These are phyloP conservation scores for Russula earlei DNA, from an alignment of 768 basidiomycete species.

Conservation along the genomic window DNA sequence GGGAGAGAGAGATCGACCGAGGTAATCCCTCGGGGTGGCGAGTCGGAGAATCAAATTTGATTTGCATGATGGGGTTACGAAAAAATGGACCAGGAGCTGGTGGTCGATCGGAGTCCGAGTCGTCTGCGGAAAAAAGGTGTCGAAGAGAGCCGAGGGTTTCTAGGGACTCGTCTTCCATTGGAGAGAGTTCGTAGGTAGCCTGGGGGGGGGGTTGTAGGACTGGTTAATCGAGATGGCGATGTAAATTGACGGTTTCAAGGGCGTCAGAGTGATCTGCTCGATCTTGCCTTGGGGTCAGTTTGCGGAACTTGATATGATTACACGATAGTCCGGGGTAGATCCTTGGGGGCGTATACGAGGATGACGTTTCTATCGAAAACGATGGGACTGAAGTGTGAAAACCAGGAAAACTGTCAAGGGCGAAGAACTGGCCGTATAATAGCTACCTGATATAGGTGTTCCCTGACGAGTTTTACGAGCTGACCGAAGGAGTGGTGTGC, in stretches of 20 bases:
- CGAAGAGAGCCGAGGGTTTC: constrained; percentile 51
- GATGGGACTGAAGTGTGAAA: too few species aligned
- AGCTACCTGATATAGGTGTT: too few species aligned
- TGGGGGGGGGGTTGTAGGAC: too few species aligned
- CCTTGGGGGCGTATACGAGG: too few species aligned
- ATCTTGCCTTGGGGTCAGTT: background rate
- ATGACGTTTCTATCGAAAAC: too few species aligned
- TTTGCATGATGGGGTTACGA: constrained; percentile 36
- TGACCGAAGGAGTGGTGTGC: background rate
- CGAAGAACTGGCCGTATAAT: too few species aligned
- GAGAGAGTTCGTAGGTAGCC: constrained; percentile 24
- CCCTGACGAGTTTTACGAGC: background rate
- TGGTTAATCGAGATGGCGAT: too few species aligned
- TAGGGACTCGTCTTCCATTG: constrained; percentile 45
- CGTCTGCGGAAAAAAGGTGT: constrained; percentile 39
- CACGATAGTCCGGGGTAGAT: too few species aligned
- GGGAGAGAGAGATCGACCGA: constrained; percentile 32
- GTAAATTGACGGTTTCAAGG: too few species aligned
- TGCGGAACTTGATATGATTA: too few species aligned
- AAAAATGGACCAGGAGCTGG: constrained; percentile 41
- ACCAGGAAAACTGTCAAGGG: too few species aligned
- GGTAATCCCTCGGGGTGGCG: constrained; percentile 2
- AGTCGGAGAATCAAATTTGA: constrained; percentile 29
- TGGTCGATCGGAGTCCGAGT: constrained; percentile 30
- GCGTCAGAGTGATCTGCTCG: background rate